Conservation (phyloP, 331 rosid genomes). For the Spiraea crenata region DNA sequence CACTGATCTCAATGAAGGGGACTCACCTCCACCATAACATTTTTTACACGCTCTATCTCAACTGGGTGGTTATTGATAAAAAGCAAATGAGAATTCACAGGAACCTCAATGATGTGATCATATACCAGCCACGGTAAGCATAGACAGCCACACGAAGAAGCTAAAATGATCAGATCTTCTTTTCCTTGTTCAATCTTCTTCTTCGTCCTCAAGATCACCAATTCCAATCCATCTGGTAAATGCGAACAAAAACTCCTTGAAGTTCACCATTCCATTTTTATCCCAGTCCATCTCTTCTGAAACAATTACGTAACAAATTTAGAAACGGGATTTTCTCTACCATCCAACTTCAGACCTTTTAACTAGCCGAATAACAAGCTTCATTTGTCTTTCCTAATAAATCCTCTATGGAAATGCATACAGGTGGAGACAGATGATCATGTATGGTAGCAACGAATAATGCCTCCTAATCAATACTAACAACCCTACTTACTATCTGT, state of each 20-base stretch:
- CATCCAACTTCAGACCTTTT: neutral
- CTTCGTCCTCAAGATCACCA: constrained; percentile 76
- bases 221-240: constrained; percentile 93
- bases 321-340: neutral
- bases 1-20: constrained; percentile 7
- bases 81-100: neutral
- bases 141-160: neutral
- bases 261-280: constrained; percentile 95
- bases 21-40: neutral
- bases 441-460: neutral
- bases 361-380: neutral
- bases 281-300: constrained; percentile 99
- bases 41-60: constrained; percentile 5
- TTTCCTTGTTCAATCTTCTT: constrained; percentile 26
- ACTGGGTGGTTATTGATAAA: neutral
- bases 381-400: neutral
- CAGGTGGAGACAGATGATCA: neutral
- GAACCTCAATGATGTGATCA: neutral
- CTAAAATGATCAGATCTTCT: constrained; percentile 16
- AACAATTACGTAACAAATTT: constrained; percentile 7
- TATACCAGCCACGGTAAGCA: neutral
- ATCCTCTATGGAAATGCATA: neutral
- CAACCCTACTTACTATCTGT: neutral
- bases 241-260: constrained; percentile 92
- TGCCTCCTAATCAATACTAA: neutral